Evolutionary conservation across 257 asterid genomes (phyloP), one percentile per base, ranked within the genome.

Genomic region (Fraxinus americana): DNA sequence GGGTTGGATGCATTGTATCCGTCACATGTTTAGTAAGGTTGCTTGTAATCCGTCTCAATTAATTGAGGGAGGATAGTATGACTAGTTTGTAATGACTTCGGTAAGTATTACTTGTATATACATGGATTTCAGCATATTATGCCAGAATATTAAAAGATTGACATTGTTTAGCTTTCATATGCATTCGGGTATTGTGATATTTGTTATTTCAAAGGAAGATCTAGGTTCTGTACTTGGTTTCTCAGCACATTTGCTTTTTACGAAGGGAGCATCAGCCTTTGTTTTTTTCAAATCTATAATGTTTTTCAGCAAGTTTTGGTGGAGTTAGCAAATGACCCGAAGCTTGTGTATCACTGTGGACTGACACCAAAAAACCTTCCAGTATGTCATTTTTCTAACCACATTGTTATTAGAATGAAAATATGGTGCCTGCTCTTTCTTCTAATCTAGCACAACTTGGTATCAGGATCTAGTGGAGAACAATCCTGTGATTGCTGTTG

Each of bases 261-360:
- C 68, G n/a, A 38, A 77, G 63, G 78, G 75, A 75, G 76, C 72
- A n/a, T 73, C 69, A 29, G 50, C 50, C 17, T 63, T 77, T 57
- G 5, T 67, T 21, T 23, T 67, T 4, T 77, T 66, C 50, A 32
- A 34, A 27, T 76, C 30, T 45, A 23, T 16, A 39, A 21, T 82
- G 72, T 29, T 45, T 73, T 78, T 73, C 87, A 95, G 99, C 95
- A 92, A 90, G 90, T 95, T 41, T 78, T 93, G 84, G 82, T 86
- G 87, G 97, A 93, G 84, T 83, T 95, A 89, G 89, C 91, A 32
- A 91, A 82, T 83, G 97, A 93, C 84, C 94, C 96, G 12, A 93
- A 93, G 85, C 98, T 93, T 80, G 98, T 95, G 16, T 95, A 95
- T 90, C 99, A 95, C 79, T 95, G 99, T 84, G 99, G 99, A 71